phyloP scores from a whole-genome alignment of 805 yeast genomes.

The Crinitomyces ghanaensis region DNA sequence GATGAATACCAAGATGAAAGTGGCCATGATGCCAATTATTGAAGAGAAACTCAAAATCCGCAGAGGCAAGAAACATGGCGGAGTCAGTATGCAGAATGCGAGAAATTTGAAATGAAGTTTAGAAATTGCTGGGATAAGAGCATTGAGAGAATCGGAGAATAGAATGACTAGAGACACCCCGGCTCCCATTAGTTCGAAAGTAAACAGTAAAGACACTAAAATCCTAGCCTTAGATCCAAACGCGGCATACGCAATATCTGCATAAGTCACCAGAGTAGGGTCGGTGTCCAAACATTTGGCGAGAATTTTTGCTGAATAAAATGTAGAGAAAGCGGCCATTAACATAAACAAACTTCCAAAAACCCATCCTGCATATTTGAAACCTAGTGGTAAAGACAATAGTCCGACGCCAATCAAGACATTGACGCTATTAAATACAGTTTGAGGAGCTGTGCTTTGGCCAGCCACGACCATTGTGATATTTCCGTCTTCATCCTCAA shows the following conservation, averaged over 20 bases:
- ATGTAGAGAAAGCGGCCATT: constrained; percentile 55
- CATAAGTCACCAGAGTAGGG: constrained; percentile 71
- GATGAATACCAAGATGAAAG: constrained; percentile 49
- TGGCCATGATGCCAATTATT: constrained; percentile 58
- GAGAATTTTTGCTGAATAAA: constrained; percentile 63
- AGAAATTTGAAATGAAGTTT: constrained; percentile 49
- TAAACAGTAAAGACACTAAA: constrained; percentile 59
- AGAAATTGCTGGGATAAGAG: constrained; percentile 46
- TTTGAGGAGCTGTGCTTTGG: constrained; percentile 67
- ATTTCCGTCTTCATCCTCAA: constrained; percentile 63
- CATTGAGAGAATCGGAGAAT: constrained; percentile 76
- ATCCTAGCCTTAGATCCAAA: constrained; percentile 70
- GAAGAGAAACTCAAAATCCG: constrained; percentile 59
- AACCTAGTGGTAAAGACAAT: constrained; percentile 54
- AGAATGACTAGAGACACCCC: constrained; percentile 73
- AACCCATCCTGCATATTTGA: constrained; percentile 49
- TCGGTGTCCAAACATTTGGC: constrained; percentile 72
- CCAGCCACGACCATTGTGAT: constrained; percentile 65
- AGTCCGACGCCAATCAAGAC: constrained; percentile 59
- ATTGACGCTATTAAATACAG: constrained; percentile 55
- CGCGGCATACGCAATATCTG: constrained; percentile 80
- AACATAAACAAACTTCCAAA: constrained; percentile 50
- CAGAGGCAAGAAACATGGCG: constrained; percentile 71
- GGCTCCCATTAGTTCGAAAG: constrained; percentile 66
- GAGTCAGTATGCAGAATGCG: constrained; percentile 48